A percentile compares a stretch with the other conserved stretches of the same genome.
phyloP scores from a whole-genome alignment of 371 early-diverging fungal species.

The Mortierella sp. region DNA sequence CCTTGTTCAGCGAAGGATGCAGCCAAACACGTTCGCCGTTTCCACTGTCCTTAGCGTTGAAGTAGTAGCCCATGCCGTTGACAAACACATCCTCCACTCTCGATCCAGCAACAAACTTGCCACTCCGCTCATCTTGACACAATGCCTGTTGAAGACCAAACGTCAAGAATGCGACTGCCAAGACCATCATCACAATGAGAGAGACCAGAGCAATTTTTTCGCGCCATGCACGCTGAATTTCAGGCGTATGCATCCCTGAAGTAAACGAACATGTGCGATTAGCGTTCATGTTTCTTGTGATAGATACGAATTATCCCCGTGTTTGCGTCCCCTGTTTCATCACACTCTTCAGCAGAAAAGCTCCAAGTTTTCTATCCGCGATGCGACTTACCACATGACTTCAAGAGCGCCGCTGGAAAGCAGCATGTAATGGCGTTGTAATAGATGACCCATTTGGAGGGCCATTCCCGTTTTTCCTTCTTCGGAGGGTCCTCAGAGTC shows the following conservation, averaged over 20 bases:
- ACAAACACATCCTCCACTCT: conserved; percentile 44
- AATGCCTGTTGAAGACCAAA: conserved; percentile 75
- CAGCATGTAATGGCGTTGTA: conserved; percentile 67
- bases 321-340: no score
- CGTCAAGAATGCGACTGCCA: conserved; percentile 81
- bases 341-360: no score
- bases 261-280: no score
- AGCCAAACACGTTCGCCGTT: conserved; percentile 53
- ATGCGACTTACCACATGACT: conserved; percentile 44
- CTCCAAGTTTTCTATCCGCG: background rate
- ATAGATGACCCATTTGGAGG: conserved; percentile 63
- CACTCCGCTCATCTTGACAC: conserved; percentile 56
- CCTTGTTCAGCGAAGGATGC: conserved; percentile 62
- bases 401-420: conserved; percentile 58
- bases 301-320: no score
- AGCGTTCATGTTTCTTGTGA: no score
- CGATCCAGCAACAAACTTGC: conserved; percentile 51
- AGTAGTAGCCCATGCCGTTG: conserved; percentile 54
- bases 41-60: conserved; percentile 41
- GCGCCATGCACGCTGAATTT: conserved; percentile 85
- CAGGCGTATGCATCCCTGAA: conserved; percentile 54
- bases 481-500: conserved; percentile 36
- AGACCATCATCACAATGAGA: conserved; percentile 77
- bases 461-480: conserved; percentile 51
- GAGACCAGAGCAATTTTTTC: conserved; percentile 88